Evolutionary conservation across 768 basidiomycete genomes (phyloP), one percentile per base, ranked within the genome.

Genomic region (Auricularia heimuer): DNA sequence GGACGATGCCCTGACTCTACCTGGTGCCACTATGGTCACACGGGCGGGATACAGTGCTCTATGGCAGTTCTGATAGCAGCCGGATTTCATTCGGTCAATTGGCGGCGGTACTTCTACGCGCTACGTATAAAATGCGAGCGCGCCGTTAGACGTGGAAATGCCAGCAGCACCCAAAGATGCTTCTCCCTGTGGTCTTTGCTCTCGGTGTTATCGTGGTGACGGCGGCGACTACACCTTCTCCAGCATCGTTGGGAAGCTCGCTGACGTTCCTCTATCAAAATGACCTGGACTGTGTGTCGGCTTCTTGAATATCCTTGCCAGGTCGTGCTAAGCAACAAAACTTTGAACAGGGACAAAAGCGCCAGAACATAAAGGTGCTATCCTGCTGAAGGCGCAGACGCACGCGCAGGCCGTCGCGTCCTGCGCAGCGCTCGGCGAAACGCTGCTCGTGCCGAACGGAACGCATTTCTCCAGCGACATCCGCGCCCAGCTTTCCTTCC

Each of bases 221-320:
- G 24, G 56, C 24, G 7, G 21, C 16, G 10, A 29, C 56, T 14
- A 29, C 24, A 14, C 56, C 56, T 6, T 60, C 56, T 10, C 24
- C 56, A 8, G 12, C 56, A 6, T 60, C 56, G 24, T 18, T 60
- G 1, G 56, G 56, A 60, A 60, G 24, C 29, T 60, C 70, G 6
- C 71, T 76, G 36, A 71, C 70, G 2, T 68, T 77, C 37, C 67
- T 75, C 11, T 73, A 73, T 65, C 76, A 76, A 69, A 76, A 75
- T 61, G 72, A 76, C 45, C 70, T 77, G 12, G 71, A 76, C 65
- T 75, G 74, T 73, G 29, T 51, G 65, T 36, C 18, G 18, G 36
- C 8, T 14, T 29, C 44, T 18, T 2, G 29, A 29, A 21, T 18
- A 8, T 18, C 14, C 11, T 6, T 18, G 14, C 21, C 18, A 10